A percentile compares a stretch with the other conserved stretches of the same genome.
phyloP scores from a whole-genome alignment of 306 rosid genomes.

The Mimosa bimucronata region DNA sequence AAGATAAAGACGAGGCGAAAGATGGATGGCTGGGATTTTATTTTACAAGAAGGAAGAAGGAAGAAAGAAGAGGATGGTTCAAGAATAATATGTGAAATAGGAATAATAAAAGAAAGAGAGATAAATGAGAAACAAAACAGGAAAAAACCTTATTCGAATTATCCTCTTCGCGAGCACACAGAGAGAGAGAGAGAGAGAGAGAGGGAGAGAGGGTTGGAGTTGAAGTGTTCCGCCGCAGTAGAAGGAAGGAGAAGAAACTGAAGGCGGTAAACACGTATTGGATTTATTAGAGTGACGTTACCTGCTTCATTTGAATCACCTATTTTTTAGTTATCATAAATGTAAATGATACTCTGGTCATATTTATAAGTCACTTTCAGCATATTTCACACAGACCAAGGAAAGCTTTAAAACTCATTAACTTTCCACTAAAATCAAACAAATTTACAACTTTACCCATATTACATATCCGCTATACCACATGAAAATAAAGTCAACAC shows the following conservation, averaged over 20 bases:
- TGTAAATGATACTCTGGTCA: no score
- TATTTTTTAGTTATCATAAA: no score
- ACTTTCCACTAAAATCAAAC: no score
- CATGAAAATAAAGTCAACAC: no score
- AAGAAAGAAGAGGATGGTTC: slow-evolving; percentile 14
- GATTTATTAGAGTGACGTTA: no score
- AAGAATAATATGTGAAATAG: background rate
- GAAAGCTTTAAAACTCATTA: no score
- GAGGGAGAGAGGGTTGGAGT: background rate
- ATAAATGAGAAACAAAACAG: background rate
- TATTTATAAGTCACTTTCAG: no score
- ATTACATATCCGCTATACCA: no score
- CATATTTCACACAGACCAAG: no score
- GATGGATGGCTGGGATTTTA: background rate
- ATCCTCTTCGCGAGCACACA: background rate
- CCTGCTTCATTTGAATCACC: no score
- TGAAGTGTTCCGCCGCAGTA: background rate
- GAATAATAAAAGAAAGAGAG: background rate
- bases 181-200: background rate
- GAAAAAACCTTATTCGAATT: slow-evolving; percentile 26
- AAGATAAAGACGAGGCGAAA: background rate
- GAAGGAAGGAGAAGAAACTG: background rate
- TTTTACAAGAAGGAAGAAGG: background rate
- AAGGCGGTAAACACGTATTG: no score
- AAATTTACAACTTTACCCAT: no score